phyloP scores from a whole-genome alignment of 2,329 filamentous ascomycete species.

The Colletotrichum sidae region DNA sequence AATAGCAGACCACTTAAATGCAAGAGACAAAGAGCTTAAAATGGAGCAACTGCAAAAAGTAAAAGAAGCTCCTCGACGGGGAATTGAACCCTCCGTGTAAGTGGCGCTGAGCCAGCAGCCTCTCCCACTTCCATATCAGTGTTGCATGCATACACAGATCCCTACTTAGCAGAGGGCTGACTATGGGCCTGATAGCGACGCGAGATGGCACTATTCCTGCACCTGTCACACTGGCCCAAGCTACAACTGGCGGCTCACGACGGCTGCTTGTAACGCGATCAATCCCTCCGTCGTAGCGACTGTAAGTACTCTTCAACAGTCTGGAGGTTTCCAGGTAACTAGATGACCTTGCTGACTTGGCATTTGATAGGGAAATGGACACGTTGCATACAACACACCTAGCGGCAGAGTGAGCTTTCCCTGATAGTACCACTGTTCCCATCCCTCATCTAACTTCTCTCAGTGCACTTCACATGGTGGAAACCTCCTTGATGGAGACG shows the following conservation, averaged over 20 bases:
- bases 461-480: conserved; percentile 9
- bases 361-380: too few species aligned
- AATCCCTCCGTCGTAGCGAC: background rate
- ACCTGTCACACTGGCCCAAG: conserved; percentile 15
- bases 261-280: background rate
- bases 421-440: too few species aligned
- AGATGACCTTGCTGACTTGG: too few species aligned
- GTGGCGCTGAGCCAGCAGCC: too few species aligned
- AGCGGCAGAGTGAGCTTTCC: conserved; percentile 4
- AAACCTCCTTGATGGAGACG: conserved; percentile 6
- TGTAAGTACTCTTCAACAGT: background rate
- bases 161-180: too few species aligned
- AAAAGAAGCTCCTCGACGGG: conserved; percentile 36
- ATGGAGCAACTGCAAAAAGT: background rate
- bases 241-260: conserved; percentile 11
- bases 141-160: too few species aligned
- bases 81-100: conserved; percentile 32
- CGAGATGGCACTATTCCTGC: conserved; percentile 10
- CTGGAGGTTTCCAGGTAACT: too few species aligned
- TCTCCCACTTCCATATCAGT: too few species aligned
- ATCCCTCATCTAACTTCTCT: background rate
- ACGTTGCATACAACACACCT: background rate
- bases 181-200: background rate
- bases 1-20: background rate
- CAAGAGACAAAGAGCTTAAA: background rate